Conservation (phyloP, 257 asterid genomes). For the Nicotiana undulata region DNA sequence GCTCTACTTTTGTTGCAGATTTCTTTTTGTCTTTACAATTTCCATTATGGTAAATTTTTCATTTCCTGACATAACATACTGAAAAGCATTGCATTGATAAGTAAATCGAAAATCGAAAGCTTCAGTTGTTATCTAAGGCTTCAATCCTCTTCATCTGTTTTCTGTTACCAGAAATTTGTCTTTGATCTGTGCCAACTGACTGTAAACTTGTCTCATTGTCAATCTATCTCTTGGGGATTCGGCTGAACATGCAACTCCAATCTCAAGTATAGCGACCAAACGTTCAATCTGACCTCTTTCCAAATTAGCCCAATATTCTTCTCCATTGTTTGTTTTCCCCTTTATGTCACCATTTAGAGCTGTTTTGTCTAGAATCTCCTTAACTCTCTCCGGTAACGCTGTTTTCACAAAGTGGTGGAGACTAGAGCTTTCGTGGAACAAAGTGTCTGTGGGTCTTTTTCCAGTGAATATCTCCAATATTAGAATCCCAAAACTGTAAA, state of each 20-base stretch:
- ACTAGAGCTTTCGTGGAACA: constrained; percentile 9
- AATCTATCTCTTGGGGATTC: constrained; percentile 14
- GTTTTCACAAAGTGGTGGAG: constrained; percentile 19
- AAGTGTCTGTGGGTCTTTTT: constrained; percentile 29
- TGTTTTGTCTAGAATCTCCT: constrained; percentile 23
- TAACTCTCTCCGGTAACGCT: constrained; percentile 5
- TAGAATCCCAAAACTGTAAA: constrained; percentile 34
- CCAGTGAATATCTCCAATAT: constrained; percentile 32
- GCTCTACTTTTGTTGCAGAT: no score
- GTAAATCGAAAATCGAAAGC: no score
- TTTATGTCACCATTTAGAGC: not conserved
- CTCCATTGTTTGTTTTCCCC: not conserved
- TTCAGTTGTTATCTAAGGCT: not conserved
- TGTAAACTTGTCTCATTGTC: constrained; percentile 9
- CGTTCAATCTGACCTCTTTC: not conserved
- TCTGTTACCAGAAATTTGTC: not conserved
- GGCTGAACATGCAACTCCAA: constrained; percentile 18
- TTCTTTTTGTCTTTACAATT: no score
- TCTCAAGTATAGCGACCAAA: constrained; percentile 12
- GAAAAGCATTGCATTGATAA: no score
- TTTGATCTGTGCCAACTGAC: not conserved
- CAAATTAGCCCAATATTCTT: not conserved
- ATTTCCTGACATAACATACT: no score
- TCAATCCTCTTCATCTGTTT: not conserved
- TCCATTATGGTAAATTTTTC: no score